Percentiles rank a stretch among this genome's conserved stretches.
These are phyloP conservation scores for Platanthera guangdongensis DNA, from an alignment of 106 monocot genomes.

Conservation along the genomic window DNA sequence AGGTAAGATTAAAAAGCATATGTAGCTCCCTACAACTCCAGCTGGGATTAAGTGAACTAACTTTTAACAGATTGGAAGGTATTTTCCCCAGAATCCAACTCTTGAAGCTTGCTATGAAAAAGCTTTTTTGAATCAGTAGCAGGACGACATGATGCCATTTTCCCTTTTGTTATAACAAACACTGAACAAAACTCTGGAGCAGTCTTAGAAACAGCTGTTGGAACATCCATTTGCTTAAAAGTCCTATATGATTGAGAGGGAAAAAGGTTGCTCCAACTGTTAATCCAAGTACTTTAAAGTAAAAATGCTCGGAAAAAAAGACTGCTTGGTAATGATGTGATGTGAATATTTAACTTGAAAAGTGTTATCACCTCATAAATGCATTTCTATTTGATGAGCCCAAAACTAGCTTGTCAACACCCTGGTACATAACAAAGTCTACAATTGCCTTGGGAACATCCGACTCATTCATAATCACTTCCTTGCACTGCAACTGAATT, in stretches of 20 bases:
- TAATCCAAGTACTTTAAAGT: not conserved
- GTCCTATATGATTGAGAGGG: conserved; percentile 24
- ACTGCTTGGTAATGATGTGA: not conserved
- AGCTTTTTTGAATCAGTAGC: conserved; percentile 19
- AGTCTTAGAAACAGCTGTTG: conserved; percentile 36
- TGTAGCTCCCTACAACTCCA: not conserved
- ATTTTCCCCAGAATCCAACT: conserved; percentile 12
- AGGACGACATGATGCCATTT: conserved; percentile 38
- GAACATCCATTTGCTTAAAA: conserved; percentile 37
- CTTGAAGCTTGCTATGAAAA: not conserved
- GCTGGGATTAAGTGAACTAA: conserved; percentile 10
- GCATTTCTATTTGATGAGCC: conserved; percentile 41
- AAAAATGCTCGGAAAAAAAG: not conserved
- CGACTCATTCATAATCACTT: conserved; percentile 42
- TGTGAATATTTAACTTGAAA: not conserved
- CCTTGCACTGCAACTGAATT: conserved; percentile 58
- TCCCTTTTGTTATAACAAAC: conserved; percentile 63
- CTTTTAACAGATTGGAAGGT: conserved; percentile 47
- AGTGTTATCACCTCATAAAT: conserved; percentile 26
- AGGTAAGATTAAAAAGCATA: not conserved
- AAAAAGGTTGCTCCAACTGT: not conserved
- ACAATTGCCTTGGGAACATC: conserved; percentile 44
- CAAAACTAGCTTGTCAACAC: conserved; percentile 45
- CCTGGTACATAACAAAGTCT: conserved; percentile 31
- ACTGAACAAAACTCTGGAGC: conserved; percentile 51